phyloP scores from a whole-genome alignment of 345 rosid species.

The Brassica rapa region DNA sequence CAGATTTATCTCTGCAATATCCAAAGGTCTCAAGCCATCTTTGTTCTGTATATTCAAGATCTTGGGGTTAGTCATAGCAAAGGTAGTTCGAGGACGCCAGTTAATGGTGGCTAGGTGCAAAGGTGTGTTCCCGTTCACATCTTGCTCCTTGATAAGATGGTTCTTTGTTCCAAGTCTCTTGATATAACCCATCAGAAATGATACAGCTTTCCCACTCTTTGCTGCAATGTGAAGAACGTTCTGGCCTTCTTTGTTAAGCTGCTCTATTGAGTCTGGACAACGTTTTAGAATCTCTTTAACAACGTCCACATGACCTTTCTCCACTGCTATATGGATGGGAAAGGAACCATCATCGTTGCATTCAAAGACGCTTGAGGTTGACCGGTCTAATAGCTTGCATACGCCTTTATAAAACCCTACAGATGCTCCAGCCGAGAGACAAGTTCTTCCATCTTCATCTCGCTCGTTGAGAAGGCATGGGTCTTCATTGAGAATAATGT shows the following conservation, averaged over 20 bases:
- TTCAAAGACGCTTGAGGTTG: background rate
- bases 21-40: background rate
- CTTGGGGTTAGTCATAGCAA: background rate
- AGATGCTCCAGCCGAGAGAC: constrained; percentile 16
- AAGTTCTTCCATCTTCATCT: constrained; percentile 33
- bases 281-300: background rate
- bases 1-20: background rate
- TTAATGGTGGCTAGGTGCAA: constrained; percentile 20
- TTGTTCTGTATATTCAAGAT: background rate
- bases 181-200: background rate
- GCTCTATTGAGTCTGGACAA: background rate
- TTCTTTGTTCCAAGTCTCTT: background rate
- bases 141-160: constrained; percentile 9
- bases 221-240: constrained; percentile 25
- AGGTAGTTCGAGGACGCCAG: constrained; percentile 1
- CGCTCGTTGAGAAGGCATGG: background rate
- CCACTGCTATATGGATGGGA: constrained; percentile 20
- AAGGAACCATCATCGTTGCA: constrained; percentile 14
- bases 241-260: constrained; percentile 8
- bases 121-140: constrained; percentile 32
- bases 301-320: background rate
- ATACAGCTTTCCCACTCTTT: background rate
- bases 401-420: constrained; percentile 16
- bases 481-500: background rate
- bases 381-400: background rate